These are phyloP conservation scores for Parascedosporium putredinis DNA, from an alignment of 2,329 filamentous ascomycete genomes.

Conservation along the genomic window DNA sequence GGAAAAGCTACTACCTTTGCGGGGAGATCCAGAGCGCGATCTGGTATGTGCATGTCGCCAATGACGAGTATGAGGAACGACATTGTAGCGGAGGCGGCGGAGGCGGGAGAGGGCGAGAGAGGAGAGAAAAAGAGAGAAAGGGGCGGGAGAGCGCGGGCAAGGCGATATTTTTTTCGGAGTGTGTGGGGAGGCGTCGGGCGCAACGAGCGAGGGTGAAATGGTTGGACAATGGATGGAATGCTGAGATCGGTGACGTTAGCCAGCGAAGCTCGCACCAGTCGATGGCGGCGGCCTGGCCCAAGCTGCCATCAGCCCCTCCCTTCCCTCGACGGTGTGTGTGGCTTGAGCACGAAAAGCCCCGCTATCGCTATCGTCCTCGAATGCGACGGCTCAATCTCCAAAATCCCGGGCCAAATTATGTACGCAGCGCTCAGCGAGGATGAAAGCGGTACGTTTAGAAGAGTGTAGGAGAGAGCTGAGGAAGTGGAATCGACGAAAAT, in stretches of 20 bases:
- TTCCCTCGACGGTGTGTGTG: too few species aligned
- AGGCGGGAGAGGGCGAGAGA: neutral
- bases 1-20: conserved; percentile 60
- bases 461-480: too few species aligned
- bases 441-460: too few species aligned
- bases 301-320: neutral
- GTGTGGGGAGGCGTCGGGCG: neutral
- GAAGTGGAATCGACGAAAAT: too few species aligned
- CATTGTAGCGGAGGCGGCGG: conserved; percentile 41
- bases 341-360: neutral
- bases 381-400: neutral
- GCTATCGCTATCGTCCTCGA: neutral
- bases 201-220: neutral
- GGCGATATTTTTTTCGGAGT: too few species aligned
- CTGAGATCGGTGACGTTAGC: neutral
- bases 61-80: conserved; percentile 86
- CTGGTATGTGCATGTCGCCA: conserved; percentile 87
- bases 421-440: too few species aligned
- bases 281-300: neutral
- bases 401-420: too few species aligned
- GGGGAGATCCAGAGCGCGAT: conserved; percentile 82
- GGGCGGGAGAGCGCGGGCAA: too few species aligned
- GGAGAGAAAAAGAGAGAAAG: too few species aligned
- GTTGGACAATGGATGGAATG: neutral
- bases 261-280: neutral